Evolutionary conservation across 169 alveolate genomes (phyloP).

Genomic region (Eimeria acervulina): DNA sequence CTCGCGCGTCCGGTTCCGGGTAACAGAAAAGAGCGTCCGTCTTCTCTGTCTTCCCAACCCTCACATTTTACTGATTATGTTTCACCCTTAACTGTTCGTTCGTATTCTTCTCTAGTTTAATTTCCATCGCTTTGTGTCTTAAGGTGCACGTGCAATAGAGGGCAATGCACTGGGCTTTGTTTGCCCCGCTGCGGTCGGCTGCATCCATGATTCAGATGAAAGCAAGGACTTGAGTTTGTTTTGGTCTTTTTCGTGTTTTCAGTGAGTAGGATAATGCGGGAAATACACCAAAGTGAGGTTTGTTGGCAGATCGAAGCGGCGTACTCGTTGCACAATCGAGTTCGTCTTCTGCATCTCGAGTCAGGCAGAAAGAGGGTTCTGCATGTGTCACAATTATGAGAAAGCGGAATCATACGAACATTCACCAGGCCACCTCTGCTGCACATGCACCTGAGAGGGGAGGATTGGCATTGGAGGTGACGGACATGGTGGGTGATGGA

Average conservation of each 20-base stretch:
- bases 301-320: not conserved
- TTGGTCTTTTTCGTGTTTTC: not conserved
- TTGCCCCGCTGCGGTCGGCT: constrained; percentile 11
- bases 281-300: not conserved
- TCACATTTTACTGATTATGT: not conserved
- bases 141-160: not conserved
- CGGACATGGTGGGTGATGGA: not conserved
- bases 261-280: not conserved
- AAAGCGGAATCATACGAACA: not conserved
- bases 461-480: not conserved
- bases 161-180: not conserved
- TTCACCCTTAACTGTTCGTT: not conserved
- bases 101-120: not conserved
- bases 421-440: not conserved
- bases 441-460: not conserved
- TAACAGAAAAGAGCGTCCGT: not conserved
- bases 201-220: not conserved
- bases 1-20: not conserved
- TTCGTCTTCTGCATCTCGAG: not conserved
- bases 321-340: not conserved
- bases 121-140: not conserved
- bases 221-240: not conserved
- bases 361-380: not conserved
- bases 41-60: not conserved
- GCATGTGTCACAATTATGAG: not conserved